Percentiles rank a stretch among this genome's conserved stretches.
Conservation (phyloP, 306 rosid genomes). For the Cicer yamashitae region DNA sequence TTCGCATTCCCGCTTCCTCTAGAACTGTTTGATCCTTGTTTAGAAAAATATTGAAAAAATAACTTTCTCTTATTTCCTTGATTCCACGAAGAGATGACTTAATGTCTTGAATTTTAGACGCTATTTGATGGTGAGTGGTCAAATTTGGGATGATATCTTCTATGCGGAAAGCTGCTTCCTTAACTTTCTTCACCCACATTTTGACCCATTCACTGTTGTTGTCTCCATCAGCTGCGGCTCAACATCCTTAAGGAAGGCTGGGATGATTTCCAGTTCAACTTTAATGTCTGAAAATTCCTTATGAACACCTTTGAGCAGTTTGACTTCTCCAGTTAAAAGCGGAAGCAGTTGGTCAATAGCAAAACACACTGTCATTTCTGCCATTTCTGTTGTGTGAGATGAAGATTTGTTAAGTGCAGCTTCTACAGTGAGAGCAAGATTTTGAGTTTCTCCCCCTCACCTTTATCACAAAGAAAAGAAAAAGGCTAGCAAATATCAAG, state of each 20-base stretch:
- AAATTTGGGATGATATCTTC: background rate
- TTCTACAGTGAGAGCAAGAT: too few relatives aligned
- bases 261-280: background rate
- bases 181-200: background rate
- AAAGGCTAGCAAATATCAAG: too few relatives aligned
- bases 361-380: background rate
- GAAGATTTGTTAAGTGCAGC: too few relatives aligned
- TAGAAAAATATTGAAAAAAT: background rate
- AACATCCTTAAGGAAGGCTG: background rate
- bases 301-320: background rate
- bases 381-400: background rate
- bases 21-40: background rate
- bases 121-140: background rate
- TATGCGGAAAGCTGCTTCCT: background rate
- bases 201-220: background rate
- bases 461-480: too few relatives aligned
- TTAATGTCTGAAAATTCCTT: background rate
- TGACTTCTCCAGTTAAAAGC: background rate
- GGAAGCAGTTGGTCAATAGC: background rate
- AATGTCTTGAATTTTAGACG: background rate
- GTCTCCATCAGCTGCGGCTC: background rate
- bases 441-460: too few relatives aligned
- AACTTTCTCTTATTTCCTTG: background rate
- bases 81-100: background rate
- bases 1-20: background rate